These are phyloP conservation scores for Shiraia sp. DNA, from an alignment of 2,329 filamentous ascomycete genomes.

Conservation along the genomic window DNA sequence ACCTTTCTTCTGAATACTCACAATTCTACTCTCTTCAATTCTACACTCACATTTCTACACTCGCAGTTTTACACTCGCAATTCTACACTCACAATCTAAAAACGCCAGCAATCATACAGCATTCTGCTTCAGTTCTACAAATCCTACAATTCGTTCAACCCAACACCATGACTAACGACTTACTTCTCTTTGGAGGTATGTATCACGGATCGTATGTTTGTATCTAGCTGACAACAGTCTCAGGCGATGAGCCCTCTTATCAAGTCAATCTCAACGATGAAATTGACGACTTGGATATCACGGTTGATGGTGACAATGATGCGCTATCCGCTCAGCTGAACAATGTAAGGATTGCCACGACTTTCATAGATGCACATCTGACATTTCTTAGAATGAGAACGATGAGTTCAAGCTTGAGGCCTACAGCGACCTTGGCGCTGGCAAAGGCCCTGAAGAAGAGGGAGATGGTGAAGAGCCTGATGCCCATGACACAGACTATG, in stretches of 20 bases:
- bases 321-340: constrained; percentile 7
- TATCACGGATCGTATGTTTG: neutral
- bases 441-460: constrained; percentile 5
- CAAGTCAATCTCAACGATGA: constrained; percentile 8
- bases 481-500: constrained; percentile 9
- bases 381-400: constrained; percentile 11
- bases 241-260: constrained; percentile 11
- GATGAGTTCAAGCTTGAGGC: constrained; percentile 24
- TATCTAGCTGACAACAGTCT: constrained; percentile 3
- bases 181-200: constrained; percentile 20
- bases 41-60: neutral
- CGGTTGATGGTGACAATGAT: constrained; percentile 8
- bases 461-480: constrained; percentile 9
- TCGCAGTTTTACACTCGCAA: neutral
- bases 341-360: constrained; percentile 6
- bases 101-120: neutral
- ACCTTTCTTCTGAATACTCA: too few relatives aligned
- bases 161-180: constrained; percentile 15
- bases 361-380: neutral
- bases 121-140: constrained; percentile 3
- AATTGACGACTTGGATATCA: constrained; percentile 8
- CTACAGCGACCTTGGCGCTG: constrained; percentile 11
- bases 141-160: neutral
- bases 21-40: neutral
- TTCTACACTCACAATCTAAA: too few relatives aligned